These are phyloP conservation scores for Mortierella sp. DNA, from an alignment of 371 early-diverging fungal genomes.

Conservation along the genomic window DNA sequence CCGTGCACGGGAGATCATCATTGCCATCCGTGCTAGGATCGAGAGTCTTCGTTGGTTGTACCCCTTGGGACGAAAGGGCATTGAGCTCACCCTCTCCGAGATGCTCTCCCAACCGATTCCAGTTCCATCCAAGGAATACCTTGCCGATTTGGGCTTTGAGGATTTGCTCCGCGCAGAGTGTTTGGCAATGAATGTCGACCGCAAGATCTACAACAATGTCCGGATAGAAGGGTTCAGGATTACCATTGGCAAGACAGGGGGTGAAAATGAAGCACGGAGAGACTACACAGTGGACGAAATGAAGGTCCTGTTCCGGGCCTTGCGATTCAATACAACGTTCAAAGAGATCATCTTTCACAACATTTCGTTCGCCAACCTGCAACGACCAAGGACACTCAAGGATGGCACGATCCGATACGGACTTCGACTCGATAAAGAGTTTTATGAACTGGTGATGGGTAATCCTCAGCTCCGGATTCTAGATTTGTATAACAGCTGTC, in stretches of 20 bases:
- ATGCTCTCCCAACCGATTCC: slow-evolving; percentile 30
- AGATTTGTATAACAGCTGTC: slow-evolving; percentile 32
- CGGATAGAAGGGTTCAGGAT: slow-evolving; percentile 29
- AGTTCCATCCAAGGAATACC: slow-evolving; percentile 42
- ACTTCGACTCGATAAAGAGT: slow-evolving; percentile 43
- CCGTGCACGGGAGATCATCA: slow-evolving; percentile 44
- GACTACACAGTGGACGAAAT: slow-evolving; percentile 46
- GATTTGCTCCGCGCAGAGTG: slow-evolving; percentile 42
- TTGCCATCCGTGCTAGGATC: slow-evolving; percentile 40
- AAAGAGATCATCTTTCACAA: slow-evolving; percentile 42
- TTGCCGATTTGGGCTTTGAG: slow-evolving; percentile 39
- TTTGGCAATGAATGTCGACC: slow-evolving; percentile 42
- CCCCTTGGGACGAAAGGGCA: slow-evolving; percentile 36
- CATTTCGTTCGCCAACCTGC: slow-evolving; percentile 31
- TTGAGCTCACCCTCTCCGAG: slow-evolving; percentile 29
- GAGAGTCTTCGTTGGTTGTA: slow-evolving; percentile 48
- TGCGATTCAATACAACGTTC: slow-evolving; percentile 45
- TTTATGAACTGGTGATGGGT: slow-evolving; percentile 45
- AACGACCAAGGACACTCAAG: slow-evolving; percentile 35
- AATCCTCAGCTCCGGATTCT: slow-evolving; percentile 33
- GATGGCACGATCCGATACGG: slow-evolving; percentile 42
- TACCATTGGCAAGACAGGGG: slow-evolving; percentile 22
- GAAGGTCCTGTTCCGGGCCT: slow-evolving; percentile 40
- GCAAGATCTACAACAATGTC: slow-evolving; percentile 30
- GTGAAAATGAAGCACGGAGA: slow-evolving; percentile 12